Evolutionary conservation across 768 basidiomycete genomes (phyloP).

Genomic region (Leccinum longicurvipes): DNA sequence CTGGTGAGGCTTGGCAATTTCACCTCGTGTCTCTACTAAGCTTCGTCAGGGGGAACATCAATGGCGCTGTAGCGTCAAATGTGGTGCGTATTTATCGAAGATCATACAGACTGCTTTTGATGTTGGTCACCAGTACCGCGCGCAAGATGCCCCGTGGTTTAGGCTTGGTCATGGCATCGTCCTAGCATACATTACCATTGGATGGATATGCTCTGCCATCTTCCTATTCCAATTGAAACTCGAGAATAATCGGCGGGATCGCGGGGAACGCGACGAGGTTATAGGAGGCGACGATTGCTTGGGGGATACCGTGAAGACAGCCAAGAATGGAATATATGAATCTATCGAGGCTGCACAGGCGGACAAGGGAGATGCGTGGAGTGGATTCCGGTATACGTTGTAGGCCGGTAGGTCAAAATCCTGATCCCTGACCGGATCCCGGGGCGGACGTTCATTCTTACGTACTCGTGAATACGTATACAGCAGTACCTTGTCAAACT

Average conservation of each 20-base stretch:
- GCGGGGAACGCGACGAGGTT: slow-evolving; percentile 66
- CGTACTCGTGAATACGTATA: no score
- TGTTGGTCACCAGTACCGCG: slow-evolving; percentile 50
- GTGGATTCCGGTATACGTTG: slow-evolving; percentile 67
- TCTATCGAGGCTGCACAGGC: slow-evolving; percentile 54
- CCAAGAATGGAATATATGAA: slow-evolving; percentile 51
- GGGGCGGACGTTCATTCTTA: background rate
- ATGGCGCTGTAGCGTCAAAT: slow-evolving; percentile 66
- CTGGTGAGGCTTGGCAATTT: slow-evolving; percentile 26
- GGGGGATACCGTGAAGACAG: slow-evolving; percentile 25
- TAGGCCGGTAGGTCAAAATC: slow-evolving; percentile 17
- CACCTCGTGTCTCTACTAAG: slow-evolving; percentile 16
- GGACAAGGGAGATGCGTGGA: slow-evolving; percentile 69
- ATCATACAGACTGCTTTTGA: background rate
- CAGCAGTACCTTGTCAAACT: no score
- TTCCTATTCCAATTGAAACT: slow-evolving; percentile 46
- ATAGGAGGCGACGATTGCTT: slow-evolving; percentile 50
- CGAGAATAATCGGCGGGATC: slow-evolving; percentile 62
- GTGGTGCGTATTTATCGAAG: slow-evolving; percentile 43
- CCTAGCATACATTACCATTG: slow-evolving; percentile 65
- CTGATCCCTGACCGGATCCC: background rate
- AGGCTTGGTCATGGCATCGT: slow-evolving; percentile 66
- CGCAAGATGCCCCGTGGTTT: slow-evolving; percentile 64
- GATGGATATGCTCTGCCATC: slow-evolving; percentile 50
- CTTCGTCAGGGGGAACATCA: slow-evolving; percentile 51